phyloP scores from a whole-genome alignment of 2,329 filamentous ascomycete species.

The Cylindrodendrum hubeiense region DNA sequence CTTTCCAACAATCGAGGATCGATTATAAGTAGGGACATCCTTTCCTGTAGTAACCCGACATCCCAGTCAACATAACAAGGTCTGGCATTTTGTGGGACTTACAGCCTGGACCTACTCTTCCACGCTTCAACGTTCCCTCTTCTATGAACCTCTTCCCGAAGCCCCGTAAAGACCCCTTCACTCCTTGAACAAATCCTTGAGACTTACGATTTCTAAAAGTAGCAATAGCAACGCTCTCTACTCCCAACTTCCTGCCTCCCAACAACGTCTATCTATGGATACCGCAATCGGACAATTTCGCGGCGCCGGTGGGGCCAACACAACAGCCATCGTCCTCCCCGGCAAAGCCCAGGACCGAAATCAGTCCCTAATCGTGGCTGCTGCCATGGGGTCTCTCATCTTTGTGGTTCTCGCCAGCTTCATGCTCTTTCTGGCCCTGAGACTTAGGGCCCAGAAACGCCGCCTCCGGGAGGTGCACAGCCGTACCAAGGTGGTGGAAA shows the following conservation, averaged over 20 bases:
- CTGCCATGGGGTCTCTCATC: neutral
- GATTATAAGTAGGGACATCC: neutral
- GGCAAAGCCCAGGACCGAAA: neutral
- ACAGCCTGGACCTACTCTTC: neutral
- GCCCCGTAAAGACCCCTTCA: neutral
- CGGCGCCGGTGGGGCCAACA: neutral
- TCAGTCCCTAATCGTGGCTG: neutral
- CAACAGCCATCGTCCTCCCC: neutral
- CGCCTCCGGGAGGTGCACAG: neutral
- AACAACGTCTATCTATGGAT: neutral
- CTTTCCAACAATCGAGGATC: neutral
- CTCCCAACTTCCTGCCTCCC: neutral
- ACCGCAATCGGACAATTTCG: neutral
- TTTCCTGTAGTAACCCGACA: too few relatives aligned
- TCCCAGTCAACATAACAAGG: neutral
- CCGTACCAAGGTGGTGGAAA: neutral
- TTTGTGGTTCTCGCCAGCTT: neutral
- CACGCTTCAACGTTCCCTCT: neutral
- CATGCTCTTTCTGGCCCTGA: neutral
- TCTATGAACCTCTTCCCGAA: neutral
- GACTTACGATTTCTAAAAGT: neutral
- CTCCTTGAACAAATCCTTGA: too few relatives aligned
- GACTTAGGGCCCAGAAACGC: neutral
- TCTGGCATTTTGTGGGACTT: neutral
- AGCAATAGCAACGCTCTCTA: neutral